A percentile compares a stretch with the other conserved stretches of the same genome.
phyloP scores from a whole-genome alignment of 2,329 filamentous ascomycete species.

The Talaromyces piceae region DNA sequence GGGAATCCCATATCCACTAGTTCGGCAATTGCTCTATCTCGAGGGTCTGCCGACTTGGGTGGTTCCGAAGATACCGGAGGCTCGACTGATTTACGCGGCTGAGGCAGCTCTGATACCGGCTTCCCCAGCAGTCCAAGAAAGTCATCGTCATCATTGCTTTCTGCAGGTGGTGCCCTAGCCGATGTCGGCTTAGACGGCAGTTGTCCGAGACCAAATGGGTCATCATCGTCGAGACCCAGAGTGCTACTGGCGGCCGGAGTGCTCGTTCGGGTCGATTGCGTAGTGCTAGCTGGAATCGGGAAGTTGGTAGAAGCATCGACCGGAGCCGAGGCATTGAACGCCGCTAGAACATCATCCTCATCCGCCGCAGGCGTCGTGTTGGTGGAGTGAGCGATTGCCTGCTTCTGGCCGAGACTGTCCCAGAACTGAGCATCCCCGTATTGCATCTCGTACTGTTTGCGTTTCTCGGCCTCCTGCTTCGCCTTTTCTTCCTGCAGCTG shows the following conservation, averaged over 20 bases:
- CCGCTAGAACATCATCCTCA: conserved; percentile 55
- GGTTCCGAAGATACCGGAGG: conserved; percentile 15
- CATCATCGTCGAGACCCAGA: conserved; percentile 49
- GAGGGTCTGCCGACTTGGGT: conserved; percentile 40
- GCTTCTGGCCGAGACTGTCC: conserved; percentile 58
- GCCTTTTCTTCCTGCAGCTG: conserved; percentile 69
- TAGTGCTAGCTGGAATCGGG: conserved; percentile 35
- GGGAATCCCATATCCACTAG: conserved; percentile 93
- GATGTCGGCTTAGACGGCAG: conserved; percentile 50
- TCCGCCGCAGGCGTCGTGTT: conserved; percentile 17
- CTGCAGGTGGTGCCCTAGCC: conserved; percentile 31
- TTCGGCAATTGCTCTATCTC: conserved; percentile 76
- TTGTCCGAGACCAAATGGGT: conserved; percentile 74
- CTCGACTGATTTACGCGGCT: conserved; percentile 22
- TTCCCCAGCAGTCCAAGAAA: conserved; percentile 55
- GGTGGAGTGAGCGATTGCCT: conserved; percentile 22
- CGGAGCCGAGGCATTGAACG: conserved; percentile 52
- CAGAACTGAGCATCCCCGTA: conserved; percentile 72
- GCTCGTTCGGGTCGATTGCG: conserved; percentile 13
- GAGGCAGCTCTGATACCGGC: conserved; percentile 48
- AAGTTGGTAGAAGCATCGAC: conserved; percentile 55
- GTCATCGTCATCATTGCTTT: conserved; percentile 52
- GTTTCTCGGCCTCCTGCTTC: conserved; percentile 66
- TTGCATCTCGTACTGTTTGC: conserved; percentile 63
- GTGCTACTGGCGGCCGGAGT: conserved; percentile 14